phyloP scores from a whole-genome alignment of 768 basidiomycete species.

The Termitomyces sp. region DNA sequence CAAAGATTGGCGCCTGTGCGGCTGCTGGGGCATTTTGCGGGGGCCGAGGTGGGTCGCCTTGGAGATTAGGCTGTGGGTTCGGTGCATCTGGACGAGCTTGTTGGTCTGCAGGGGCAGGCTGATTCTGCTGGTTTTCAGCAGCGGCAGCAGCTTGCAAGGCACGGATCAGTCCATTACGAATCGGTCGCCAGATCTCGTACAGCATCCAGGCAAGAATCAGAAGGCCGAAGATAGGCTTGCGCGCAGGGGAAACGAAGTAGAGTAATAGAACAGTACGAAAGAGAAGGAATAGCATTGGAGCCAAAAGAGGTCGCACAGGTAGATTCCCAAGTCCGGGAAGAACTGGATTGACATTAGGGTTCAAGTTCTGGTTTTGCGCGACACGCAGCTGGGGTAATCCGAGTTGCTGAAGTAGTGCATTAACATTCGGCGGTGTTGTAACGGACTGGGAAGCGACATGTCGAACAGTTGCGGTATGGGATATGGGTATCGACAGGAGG shows the following conservation, averaged over 20 bases:
- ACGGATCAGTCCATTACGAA: slow-evolving; percentile 42
- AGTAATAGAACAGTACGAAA: slow-evolving; percentile 65
- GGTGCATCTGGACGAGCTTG: slow-evolving; percentile 5
- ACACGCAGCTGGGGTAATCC: slow-evolving; percentile 51
- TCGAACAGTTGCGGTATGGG: slow-evolving; percentile 17
- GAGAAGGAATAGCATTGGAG: slow-evolving; percentile 62
- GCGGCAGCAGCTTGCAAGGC: slow-evolving; percentile 30
- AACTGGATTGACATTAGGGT: slow-evolving; percentile 29
- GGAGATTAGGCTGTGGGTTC: slow-evolving; percentile 11
- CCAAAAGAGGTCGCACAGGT: slow-evolving; percentile 60
- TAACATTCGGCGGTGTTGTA: slow-evolving; percentile 47
- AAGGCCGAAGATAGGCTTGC: slow-evolving; percentile 65
- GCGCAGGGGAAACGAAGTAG: slow-evolving; percentile 73
- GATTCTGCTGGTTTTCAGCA: slow-evolving; percentile 24
- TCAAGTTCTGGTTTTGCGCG: slow-evolving; percentile 25
- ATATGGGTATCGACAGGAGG: slow-evolving; percentile 32
- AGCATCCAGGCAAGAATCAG: slow-evolving; percentile 65
- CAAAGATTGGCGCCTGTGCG: slow-evolving; percentile 15
- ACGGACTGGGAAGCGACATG: slow-evolving; percentile 22
- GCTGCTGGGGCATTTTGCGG: slow-evolving; percentile 16
- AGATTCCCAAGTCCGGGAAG: slow-evolving; percentile 47
- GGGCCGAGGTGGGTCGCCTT: slow-evolving; percentile 14
- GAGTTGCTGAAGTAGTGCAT: slow-evolving; percentile 58
- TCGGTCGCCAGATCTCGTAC: slow-evolving; percentile 72
- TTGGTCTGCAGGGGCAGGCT: slow-evolving; percentile 7